Evolutionary conservation across 495 filamentous ascomycete species (phyloP), one percentile per base, ranked within the genome.

Genomic region (Trichoderma asperelloides): DNA sequence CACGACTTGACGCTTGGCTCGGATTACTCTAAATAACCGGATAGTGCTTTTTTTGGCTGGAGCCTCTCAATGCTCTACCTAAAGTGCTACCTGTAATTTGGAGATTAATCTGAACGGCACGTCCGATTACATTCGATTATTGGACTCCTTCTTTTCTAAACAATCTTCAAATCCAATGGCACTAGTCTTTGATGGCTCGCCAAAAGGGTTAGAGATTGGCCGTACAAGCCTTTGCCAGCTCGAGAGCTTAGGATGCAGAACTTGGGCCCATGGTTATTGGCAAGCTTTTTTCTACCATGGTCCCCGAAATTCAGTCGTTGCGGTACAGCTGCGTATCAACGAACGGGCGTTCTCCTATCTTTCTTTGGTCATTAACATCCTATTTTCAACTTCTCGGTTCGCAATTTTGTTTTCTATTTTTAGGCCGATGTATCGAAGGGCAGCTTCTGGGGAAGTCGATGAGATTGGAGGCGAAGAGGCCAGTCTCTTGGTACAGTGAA

Each of bases 61-160:
- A 66, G 65, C 41, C 47, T 9, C 55, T 68, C 13, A 37, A 28
- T 39, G 65, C 25, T 55, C 57, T 62, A 62, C 41, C 41, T 28
- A 39, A 25, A 25, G 16, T 40, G 66, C 68, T 66, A 66, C 9
- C 27, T 28, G 27, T n/a, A 4, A 45, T 51, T 49, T 33, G 16
- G 41, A 39, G 64, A 51, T 30, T 27, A 9, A 65, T 65, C 64
- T 65, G 76, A 74, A 78, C 76, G 76, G 76, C 76, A 77, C 66
- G 71, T 62, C 74, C 76, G 73, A 72, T 73, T 70, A 66, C 43
- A 66, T 49, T 70, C 28, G 71, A 21, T 30, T 60, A 25, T 60
- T 60, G 55, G 55, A 60, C 55, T 60, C 23, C 18, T 60, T 27
- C 16, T 37, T 37, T 37, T 37, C 9, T 7, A 37, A 30, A 25